Conservation (phyloP, 2,329 filamentous ascomycete genomes). For the Diaporthe vexans region DNA sequence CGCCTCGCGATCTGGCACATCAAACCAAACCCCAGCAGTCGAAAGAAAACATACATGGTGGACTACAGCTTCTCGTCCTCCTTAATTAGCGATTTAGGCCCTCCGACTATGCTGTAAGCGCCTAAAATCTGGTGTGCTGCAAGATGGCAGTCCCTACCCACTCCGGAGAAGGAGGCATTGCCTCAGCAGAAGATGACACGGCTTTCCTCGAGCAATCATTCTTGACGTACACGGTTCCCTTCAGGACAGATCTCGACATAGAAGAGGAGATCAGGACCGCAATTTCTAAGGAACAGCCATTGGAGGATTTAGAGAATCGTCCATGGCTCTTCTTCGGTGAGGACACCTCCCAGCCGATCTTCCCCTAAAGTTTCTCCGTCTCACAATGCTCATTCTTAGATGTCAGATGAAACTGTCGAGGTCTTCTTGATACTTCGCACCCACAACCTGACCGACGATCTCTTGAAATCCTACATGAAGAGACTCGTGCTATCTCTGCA, state of each 20-base stretch:
- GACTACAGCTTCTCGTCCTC: background rate
- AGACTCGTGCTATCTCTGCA: slow-evolving; percentile 77
- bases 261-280: slow-evolving; percentile 61
- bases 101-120: slow-evolving; percentile 33
- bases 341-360: slow-evolving; percentile 48
- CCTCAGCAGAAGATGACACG: slow-evolving; percentile 48
- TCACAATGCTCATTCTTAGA: slow-evolving; percentile 64
- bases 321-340: slow-evolving; percentile 78
- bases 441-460: slow-evolving; percentile 69
- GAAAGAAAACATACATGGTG: background rate
- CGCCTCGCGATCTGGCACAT: slow-evolving; percentile 11
- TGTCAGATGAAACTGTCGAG: slow-evolving; percentile 79
- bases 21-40: background rate
- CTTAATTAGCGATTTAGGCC: background rate
- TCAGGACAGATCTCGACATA: slow-evolving; percentile 67
- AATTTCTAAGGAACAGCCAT: slow-evolving; percentile 29
- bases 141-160: slow-evolving; percentile 49
- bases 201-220: slow-evolving; percentile 71
- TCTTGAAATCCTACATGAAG: slow-evolving; percentile 70
- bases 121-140: slow-evolving; percentile 38
- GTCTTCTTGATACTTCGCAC: slow-evolving; percentile 78
- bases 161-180: slow-evolving; percentile 47
- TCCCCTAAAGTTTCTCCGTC: slow-evolving; percentile 50
- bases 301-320: slow-evolving; percentile 38
- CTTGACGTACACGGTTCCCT: slow-evolving; percentile 73